Percentiles rank a stretch among this genome's conserved stretches.
Evolutionary conservation across 441 rosid species (phyloP).

Genomic region (Jatropha podagrica): DNA sequence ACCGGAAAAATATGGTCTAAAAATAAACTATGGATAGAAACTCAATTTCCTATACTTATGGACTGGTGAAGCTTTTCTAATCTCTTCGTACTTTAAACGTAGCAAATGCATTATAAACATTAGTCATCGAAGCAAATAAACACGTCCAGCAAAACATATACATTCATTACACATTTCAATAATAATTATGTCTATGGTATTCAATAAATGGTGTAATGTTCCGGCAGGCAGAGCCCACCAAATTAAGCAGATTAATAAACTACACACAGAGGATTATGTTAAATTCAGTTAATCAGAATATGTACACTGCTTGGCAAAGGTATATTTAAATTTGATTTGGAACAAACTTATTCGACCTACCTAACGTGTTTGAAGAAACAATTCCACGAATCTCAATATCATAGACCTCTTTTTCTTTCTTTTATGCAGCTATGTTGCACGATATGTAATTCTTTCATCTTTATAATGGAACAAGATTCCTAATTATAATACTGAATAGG

Average conservation of each 20-base stretch:
- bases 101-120: no score
- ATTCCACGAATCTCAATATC: conserved; percentile 23
- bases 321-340: conserved; percentile 10
- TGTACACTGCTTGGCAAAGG: conserved; percentile 2
- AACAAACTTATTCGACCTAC: conserved; percentile 25
- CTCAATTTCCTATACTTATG: no score
- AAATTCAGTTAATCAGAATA: not conserved
- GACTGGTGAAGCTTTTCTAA: no score
- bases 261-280: no score
- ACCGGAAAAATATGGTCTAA: no score
- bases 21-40: no score
- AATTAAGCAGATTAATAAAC: not conserved
- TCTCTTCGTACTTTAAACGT: no score
- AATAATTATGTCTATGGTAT: no score
- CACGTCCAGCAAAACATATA: not conserved
- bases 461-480: conserved; percentile 31
- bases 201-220: not conserved
- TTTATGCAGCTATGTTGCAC: conserved; percentile 7
- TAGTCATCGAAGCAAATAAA: no score
- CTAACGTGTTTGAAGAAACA: conserved; percentile 24
- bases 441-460: not conserved
- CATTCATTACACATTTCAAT: no score
- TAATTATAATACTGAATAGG: no score
- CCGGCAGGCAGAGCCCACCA: not conserved
- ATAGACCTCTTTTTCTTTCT: not conserved